A percentile compares a stretch with the other conserved stretches of the same genome.
These are phyloP conservation scores for Aurinia saxatilis DNA, from an alignment of 345 rosid genomes.

Conservation along the genomic window DNA sequence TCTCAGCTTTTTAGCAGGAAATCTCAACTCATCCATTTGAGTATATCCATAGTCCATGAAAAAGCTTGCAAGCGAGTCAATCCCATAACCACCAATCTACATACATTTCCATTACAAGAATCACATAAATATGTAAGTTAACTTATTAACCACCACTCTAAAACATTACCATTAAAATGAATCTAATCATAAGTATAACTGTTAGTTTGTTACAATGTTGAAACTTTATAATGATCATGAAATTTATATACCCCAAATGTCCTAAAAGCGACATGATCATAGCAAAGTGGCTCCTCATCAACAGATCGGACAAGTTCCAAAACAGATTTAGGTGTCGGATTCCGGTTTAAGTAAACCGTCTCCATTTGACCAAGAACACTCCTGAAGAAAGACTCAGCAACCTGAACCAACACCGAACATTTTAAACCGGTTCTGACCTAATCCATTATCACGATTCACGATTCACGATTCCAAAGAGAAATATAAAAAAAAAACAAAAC, in stretches of 20 bases:
- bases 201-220: no score
- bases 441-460: no score
- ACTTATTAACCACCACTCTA: no score
- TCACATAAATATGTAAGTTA: neutral
- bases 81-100: slow-evolving; percentile 74
- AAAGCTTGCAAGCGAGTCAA: slow-evolving; percentile 65
- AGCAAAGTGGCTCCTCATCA: slow-evolving; percentile 50
- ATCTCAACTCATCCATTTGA: slow-evolving; percentile 62
- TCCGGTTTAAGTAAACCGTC: slow-evolving; percentile 57
- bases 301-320: slow-evolving; percentile 56
- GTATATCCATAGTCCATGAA: slow-evolving; percentile 84
- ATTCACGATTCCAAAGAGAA: no score
- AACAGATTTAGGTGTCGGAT: slow-evolving; percentile 80
- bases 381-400: slow-evolving; percentile 60
- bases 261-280: slow-evolving; percentile 92
- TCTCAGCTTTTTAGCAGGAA: slow-evolving; percentile 84
- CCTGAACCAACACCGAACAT: slow-evolving; percentile 19
- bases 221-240: neutral
- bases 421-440: no score
- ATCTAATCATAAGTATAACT: no score
- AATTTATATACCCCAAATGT: slow-evolving; percentile 65
- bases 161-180: no score
- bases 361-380: slow-evolving; percentile 67
- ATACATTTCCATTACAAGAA: neutral
- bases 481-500: no score